phyloP scores from a whole-genome alignment of 257 asterid genomes.

The Forsythia suspensa region DNA sequence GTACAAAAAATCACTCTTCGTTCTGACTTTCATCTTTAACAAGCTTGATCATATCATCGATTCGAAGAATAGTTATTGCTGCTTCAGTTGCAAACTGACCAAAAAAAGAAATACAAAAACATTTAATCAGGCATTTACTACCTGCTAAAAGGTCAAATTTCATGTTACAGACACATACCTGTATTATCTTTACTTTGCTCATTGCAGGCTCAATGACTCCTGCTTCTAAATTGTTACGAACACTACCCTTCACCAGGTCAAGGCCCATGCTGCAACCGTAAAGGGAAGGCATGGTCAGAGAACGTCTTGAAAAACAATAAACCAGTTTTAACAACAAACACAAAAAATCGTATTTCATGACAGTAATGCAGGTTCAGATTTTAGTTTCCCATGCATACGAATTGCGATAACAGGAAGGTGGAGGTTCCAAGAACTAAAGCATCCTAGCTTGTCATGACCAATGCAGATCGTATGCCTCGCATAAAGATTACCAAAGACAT shows the following conservation, averaged over 20 bases:
- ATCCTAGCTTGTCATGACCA: neutral
- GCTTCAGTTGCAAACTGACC: constrained; percentile 98
- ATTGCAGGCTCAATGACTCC: constrained; percentile 98
- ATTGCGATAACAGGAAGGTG: neutral
- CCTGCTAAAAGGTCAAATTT: constrained; percentile 1
- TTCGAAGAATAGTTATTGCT: constrained; percentile 93
- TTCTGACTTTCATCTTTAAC: constrained; percentile 82
- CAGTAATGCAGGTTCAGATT: neutral
- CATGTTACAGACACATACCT: constrained; percentile 41
- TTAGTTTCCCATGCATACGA: neutral
- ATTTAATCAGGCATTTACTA: neutral
- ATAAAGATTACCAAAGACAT: neutral
- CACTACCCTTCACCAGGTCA: constrained; percentile 75
- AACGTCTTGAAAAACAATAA: neutral
- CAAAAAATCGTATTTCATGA: neutral
- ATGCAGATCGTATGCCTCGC: neutral
- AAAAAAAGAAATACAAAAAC: neutral
- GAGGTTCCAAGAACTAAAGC: neutral
- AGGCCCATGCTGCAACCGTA: constrained; percentile 82
- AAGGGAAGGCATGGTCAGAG: neutral
- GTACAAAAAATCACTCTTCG: constrained; percentile 33
- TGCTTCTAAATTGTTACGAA: constrained; percentile 87
- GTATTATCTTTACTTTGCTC: constrained; percentile 99
- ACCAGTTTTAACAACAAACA: neutral
- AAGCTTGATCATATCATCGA: constrained; percentile 95